Evolutionary conservation across 148 eudicot species (phyloP), one percentile per base, ranked within the genome.

Genomic region (Chenopodium formosanum): DNA sequence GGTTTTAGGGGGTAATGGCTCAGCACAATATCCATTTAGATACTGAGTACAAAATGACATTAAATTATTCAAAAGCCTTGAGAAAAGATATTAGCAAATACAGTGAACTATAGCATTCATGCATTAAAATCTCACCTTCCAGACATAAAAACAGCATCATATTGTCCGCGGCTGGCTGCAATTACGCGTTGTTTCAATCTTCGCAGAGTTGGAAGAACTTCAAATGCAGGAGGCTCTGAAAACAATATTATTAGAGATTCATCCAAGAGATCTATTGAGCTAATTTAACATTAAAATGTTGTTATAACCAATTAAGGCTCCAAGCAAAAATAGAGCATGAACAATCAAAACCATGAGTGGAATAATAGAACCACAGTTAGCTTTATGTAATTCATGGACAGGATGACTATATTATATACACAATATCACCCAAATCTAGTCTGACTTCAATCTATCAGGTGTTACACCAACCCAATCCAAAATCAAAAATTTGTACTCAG

Each of bases 131-230:
- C 52, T 62, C 84, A 95, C 99, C 99, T 95, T 70, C 99, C 99
- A 80, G 99, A 95, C 99, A 95, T 95, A 81, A 95, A 95, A 85
- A 95, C 97, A 44, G 99, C 97, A 88, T 92, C 94, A 82, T 95
- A 93, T 79, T 92, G 94, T 71, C 99, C 99, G 77, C 94, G 94
- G 64, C 99, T 90, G 65, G 97, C 97, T 17, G 97, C 94, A 78
- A 84, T 78, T 73, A 95, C 79, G 9, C 97, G 97, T 72, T 93
- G 94, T 70, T 90, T 94, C 86, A 94, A 87, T 88, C 90, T 90
- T 79, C 90, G 91, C 9, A 95, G 88, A 82, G 97, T 91, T 82
- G 99, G 99, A 58, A 95, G 97, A 78, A 95, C 94, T 87, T 93
- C 97, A 88, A 95, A 95, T 71, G 99, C 99, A 83, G 99, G 97